Evolutionary conservation across 2,329 filamentous ascomycete genomes (phyloP).

Genomic region (Curvularia lunata): DNA sequence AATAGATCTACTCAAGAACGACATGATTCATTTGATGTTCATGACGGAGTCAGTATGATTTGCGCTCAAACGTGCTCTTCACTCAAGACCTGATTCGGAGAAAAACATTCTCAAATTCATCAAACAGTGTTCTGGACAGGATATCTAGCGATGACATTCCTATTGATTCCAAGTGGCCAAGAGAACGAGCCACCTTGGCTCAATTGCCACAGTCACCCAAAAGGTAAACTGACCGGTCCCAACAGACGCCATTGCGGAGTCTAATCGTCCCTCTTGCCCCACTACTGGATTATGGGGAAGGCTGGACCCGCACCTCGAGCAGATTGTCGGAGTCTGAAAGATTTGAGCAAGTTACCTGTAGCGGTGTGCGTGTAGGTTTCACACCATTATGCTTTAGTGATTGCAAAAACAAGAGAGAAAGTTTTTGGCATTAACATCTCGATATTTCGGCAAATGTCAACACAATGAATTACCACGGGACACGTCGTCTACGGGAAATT

Average conservation of each 20-base stretch:
- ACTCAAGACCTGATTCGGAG: not conserved
- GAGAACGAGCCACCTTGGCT: conserved; percentile 4
- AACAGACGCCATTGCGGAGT: conserved; percentile 1
- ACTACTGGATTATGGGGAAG: not conserved
- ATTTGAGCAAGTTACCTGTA: not conserved
- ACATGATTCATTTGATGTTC: not conserved
- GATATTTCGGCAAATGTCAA: not conserved
- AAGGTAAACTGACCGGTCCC: not conserved
- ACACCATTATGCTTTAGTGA: not conserved
- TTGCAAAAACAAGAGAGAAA: not conserved
- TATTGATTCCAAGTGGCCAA: not conserved
- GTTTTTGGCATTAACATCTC: not conserved
- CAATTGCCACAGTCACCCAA: conserved; percentile 9
- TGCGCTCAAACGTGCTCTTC: not conserved
- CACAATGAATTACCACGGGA: not conserved
- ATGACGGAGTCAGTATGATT: not conserved
- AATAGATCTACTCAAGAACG: no score
- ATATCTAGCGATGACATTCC: not conserved
- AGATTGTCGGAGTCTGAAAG: not conserved
- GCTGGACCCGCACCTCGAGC: not conserved
- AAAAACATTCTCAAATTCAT: not conserved
- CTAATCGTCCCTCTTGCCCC: not conserved
- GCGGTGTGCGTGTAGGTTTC: not conserved
- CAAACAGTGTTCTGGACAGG: not conserved
- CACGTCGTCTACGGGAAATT: not conserved